These are phyloP conservation scores for Tricholoma sp. DNA, from an alignment of 768 basidiomycete species.

Conservation along the genomic window DNA sequence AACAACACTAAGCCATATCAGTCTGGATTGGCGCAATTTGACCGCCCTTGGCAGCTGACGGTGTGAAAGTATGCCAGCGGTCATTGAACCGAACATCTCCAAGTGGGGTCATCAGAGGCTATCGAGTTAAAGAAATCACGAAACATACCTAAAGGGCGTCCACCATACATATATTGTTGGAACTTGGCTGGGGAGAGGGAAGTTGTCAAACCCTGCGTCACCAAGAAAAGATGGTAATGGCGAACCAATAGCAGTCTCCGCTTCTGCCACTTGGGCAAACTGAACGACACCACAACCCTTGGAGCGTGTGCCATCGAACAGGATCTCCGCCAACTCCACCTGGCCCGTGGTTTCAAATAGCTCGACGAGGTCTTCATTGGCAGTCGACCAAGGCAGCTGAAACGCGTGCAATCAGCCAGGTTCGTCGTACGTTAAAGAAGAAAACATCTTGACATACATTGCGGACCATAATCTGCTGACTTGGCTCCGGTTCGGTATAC, in stretches of 20 bases:
- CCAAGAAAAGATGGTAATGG: neutral
- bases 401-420: neutral
- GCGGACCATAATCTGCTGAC: conserved; percentile 96
- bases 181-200: conserved; percentile 64
- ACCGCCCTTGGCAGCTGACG: conserved; percentile 84
- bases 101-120: neutral
- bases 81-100: conserved; percentile 92
- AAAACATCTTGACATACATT: conserved; percentile 64
- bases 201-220: neutral
- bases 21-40: conserved; percentile 63
- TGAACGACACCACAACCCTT: conserved; percentile 97
- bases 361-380: conserved; percentile 97
- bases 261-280: conserved; percentile 81
- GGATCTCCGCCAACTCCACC: conserved; percentile 91
- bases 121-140: conserved; percentile 1
- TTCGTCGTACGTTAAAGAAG: neutral
- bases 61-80: conserved; percentile 91
- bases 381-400: conserved; percentile 97
- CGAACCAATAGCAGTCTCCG: conserved; percentile 89
- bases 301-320: conserved; percentile 87
- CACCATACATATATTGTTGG: conserved; percentile 93
- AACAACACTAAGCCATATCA: conserved; percentile 28
- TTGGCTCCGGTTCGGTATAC: conserved; percentile 70
- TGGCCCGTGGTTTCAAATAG: conserved; percentile 96
- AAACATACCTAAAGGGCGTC: conserved; percentile 71